Conservation (phyloP, 306 rosid genomes). For the Cucurbita moschata region DNA sequence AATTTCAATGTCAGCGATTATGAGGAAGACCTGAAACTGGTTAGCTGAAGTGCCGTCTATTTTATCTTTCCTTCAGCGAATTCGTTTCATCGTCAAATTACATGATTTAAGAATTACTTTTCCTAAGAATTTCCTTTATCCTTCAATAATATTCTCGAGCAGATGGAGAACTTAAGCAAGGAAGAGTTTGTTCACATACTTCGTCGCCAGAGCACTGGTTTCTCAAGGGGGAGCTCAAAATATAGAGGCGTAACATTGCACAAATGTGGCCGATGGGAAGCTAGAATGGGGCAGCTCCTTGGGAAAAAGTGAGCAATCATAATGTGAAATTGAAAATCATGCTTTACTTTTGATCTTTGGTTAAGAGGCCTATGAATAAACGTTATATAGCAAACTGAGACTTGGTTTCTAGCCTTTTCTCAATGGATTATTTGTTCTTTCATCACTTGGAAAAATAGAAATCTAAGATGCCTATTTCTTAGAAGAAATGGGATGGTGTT, state of each 20-base stretch:
- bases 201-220: constrained; percentile 93
- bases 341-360: constrained; percentile 7
- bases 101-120: neutral
- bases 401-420: constrained; percentile 25
- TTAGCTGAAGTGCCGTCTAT: constrained; percentile 9
- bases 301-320: constrained; percentile 90
- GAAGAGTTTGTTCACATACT: constrained; percentile 96
- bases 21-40: constrained; percentile 93
- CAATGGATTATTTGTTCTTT: constrained; percentile 22
- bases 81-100: neutral
- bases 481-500: constrained; percentile 59
- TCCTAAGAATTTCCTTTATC: constrained; percentile 7
- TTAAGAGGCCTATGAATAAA: constrained; percentile 11
- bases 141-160: constrained; percentile 6
- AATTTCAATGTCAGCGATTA: constrained; percentile 81
- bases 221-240: constrained; percentile 93
- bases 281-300: constrained; percentile 97
- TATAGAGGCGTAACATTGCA: constrained; percentile 95
- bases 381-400: constrained; percentile 15
- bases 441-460: constrained; percentile 37
- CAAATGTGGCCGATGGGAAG: constrained; percentile 99
- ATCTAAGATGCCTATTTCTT: constrained; percentile 53
- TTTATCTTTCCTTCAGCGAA: constrained; percentile 1
- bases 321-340: constrained; percentile 15
- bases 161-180: constrained; percentile 76